Percentiles rank a stretch among this genome's conserved stretches.
These are phyloP conservation scores for Pleurotus giganteus DNA, from an alignment of 768 basidiomycete species.

Conservation along the genomic window DNA sequence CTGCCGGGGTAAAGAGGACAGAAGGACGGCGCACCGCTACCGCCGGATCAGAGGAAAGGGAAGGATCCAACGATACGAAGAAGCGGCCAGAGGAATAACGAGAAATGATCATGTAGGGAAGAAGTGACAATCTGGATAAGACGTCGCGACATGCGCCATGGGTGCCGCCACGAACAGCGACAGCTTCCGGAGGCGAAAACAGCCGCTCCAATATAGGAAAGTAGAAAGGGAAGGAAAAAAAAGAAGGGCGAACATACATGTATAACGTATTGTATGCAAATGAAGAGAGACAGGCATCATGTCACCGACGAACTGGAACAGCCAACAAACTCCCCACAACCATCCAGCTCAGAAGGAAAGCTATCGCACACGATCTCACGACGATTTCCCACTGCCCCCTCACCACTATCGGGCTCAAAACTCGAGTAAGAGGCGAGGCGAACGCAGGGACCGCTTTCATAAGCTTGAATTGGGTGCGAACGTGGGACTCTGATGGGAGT, in stretches of 20 bases:
- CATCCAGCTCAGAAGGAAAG: conserved; percentile 42
- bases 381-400: conserved; percentile 89
- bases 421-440: conserved; percentile 62
- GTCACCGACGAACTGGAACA: conserved; percentile 27
- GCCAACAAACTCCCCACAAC: conserved; percentile 41
- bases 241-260: conserved; percentile 1
- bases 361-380: conserved; percentile 51
- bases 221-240: background rate
- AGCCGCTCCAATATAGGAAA: background rate
- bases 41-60: no score
- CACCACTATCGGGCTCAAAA: conserved; percentile 67
- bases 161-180: background rate
- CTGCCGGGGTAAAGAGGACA: no score
- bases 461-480: conserved; percentile 39
- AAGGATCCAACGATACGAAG: no score
- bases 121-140: no score
- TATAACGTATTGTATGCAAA: conserved; percentile 1
- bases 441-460: conserved; percentile 68
- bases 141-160: no score
- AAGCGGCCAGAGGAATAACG: no score
- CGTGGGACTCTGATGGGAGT: conserved; percentile 19
- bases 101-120: no score
- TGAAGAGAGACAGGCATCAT: background rate
- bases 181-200: background rate
- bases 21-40: no score